Percentiles rank a stretch among this genome's conserved stretches.
Conservation (phyloP, 768 basidiomycete species). For the Leccinum disarticulatum region DNA sequence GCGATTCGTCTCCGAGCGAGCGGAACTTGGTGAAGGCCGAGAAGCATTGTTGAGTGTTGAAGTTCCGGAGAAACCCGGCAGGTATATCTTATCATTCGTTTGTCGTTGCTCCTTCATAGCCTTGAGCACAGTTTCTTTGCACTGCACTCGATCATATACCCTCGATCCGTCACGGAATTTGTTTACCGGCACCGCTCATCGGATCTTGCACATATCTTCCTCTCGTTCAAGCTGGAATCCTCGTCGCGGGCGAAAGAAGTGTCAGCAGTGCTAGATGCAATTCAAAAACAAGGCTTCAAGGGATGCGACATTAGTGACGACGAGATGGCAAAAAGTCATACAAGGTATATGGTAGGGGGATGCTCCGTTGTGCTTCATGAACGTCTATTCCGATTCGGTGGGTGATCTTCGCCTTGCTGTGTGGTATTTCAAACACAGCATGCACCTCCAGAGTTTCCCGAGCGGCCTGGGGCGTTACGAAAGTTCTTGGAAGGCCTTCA, state of each 20-base stretch:
- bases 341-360: constrained; percentile 94
- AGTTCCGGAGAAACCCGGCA: constrained; percentile 90
- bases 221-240: constrained; percentile 83
- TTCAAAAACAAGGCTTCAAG: constrained; percentile 73
- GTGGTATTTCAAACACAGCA: neutral
- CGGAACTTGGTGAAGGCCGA: constrained; percentile 92
- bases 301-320: constrained; percentile 91
- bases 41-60: constrained; percentile 94
- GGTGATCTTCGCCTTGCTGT: constrained; percentile 30
- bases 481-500: constrained; percentile 86
- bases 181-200: constrained; percentile 84
- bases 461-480: constrained; percentile 86
- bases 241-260: constrained; percentile 59
- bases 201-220: constrained; percentile 77
- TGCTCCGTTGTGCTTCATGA: constrained; percentile 75
- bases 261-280: constrained; percentile 54
- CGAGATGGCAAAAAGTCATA: constrained; percentile 93
- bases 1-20: constrained; percentile 97
- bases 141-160: constrained; percentile 84
- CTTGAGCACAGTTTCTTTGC: constrained; percentile 68
- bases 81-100: constrained; percentile 43
- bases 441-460: constrained; percentile 79
- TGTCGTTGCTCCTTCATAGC: constrained; percentile 1
- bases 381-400: constrained; percentile 90
- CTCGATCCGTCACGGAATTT: constrained; percentile 93